Percentiles rank a stretch among this genome's conserved stretches.
These are phyloP conservation scores for Euphrasia confusa DNA, from an alignment of 257 asterid species.

Conservation along the genomic window DNA sequence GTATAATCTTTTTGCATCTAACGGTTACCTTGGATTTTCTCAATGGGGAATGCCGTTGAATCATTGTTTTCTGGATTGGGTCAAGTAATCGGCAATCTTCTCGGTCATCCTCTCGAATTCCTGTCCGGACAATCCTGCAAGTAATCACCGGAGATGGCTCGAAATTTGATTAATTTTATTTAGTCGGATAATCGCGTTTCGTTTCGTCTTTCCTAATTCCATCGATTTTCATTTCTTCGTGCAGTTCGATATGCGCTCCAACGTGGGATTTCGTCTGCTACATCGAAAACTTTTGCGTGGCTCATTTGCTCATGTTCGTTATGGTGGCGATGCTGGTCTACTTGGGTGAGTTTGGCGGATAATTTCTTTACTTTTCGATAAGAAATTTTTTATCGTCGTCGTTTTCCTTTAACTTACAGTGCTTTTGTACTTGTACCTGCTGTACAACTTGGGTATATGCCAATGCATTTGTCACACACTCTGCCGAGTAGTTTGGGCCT, in stretches of 20 bases:
- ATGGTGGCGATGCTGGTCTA: slow-evolving; percentile 4
- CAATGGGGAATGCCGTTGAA: slow-evolving; percentile 56
- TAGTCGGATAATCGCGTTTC: too few relatives aligned
- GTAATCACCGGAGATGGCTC: slow-evolving; percentile 20
- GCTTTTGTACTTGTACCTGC: slow-evolving; percentile 56
- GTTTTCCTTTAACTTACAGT: slow-evolving; percentile 32
- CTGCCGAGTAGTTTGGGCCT: slow-evolving; percentile 45
- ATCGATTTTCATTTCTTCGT: too few relatives aligned
- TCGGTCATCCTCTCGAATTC: slow-evolving; percentile 82
- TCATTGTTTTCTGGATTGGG: slow-evolving; percentile 48
- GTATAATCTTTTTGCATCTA: too few relatives aligned
- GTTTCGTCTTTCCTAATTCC: too few relatives aligned
- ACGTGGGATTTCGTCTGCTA: not conserved
- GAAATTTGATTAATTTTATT: not conserved
- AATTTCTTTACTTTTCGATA: not conserved
- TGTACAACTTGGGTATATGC: slow-evolving; percentile 69
- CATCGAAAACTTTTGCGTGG: slow-evolving; percentile 1
- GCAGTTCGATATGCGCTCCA: slow-evolving; percentile 1
- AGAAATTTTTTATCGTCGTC: not conserved
- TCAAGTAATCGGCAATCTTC: slow-evolving; percentile 38
- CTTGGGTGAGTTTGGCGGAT: not conserved
- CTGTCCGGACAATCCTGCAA: slow-evolving; percentile 67
- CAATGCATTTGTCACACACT: slow-evolving; percentile 54
- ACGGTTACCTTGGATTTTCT: too few relatives aligned
- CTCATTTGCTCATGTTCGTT: slow-evolving; percentile 3